Percentiles rank a stretch among this genome's conserved stretches.
These are phyloP conservation scores for Oxyria digyna DNA, from an alignment of 148 eudicot genomes.

Conservation along the genomic window DNA sequence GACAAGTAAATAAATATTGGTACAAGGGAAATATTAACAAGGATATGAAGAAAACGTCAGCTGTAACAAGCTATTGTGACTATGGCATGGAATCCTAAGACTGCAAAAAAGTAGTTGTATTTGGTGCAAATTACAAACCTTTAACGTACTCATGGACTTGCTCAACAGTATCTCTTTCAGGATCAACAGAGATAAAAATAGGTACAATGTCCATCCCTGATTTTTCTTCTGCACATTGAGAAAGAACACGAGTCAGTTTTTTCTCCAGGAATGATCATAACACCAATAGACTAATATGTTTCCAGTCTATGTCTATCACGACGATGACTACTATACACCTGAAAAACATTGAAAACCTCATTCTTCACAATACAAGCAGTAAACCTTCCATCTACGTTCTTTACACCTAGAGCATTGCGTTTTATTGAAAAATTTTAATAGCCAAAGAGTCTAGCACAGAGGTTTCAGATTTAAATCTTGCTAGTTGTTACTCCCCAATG, in stretches of 20 bases:
- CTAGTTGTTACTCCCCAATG: not conserved
- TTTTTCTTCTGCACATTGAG: conserved; percentile 46
- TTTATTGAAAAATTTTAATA: not conserved
- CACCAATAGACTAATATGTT: not conserved
- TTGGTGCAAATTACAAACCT: conserved; percentile 29
- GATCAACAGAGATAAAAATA: conserved; percentile 90
- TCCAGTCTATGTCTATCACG: not conserved
- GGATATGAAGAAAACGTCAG: not conserved
- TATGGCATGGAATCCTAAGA: not conserved
- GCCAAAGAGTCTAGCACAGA: not conserved
- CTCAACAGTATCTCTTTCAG: conserved; percentile 94
- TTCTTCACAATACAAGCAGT: not conserved
- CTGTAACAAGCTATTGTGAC: not conserved
- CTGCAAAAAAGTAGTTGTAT: not conserved
- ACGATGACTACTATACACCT: not conserved
- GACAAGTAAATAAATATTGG: not conserved
- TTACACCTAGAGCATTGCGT: not conserved
- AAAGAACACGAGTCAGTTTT: not conserved
- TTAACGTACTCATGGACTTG: conserved; percentile 84
- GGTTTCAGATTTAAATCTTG: not conserved
- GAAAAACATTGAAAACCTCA: not conserved
- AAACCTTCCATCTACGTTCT: not conserved
- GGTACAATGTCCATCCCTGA: conserved; percentile 71
- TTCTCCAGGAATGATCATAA: not conserved
- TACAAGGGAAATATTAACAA: not conserved